These are phyloP conservation scores for Aphanocladium album DNA, from an alignment of 2,329 filamentous ascomycete genomes.

Conservation along the genomic window DNA sequence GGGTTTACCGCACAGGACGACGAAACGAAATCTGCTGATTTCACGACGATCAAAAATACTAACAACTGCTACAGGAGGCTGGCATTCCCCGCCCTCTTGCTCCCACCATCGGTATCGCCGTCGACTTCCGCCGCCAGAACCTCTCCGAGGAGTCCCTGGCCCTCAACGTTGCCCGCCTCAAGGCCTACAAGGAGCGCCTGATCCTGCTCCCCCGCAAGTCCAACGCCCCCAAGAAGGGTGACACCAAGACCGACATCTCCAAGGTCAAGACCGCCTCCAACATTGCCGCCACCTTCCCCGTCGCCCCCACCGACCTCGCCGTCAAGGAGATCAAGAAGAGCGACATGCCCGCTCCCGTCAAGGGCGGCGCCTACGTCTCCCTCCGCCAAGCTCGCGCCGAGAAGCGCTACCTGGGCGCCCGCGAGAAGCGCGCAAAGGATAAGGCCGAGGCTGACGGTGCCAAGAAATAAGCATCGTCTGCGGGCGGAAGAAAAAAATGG, in stretches of 20 bases:
- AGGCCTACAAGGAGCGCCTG: slow-evolving; percentile 93
- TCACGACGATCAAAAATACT: slow-evolving; percentile 18
- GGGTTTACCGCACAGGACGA: neutral
- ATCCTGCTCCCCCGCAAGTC: slow-evolving; percentile 97
- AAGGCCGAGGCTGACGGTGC: slow-evolving; percentile 77
- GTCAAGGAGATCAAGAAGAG: slow-evolving; percentile 75
- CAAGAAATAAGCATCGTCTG: slow-evolving; percentile 67
- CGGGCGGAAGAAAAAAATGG: slow-evolving; percentile 12
- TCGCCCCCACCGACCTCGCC: slow-evolving; percentile 61
- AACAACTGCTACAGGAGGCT: slow-evolving; percentile 66
- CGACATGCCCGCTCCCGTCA: slow-evolving; percentile 67
- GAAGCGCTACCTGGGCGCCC: slow-evolving; percentile 72
- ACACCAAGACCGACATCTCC: slow-evolving; percentile 75
- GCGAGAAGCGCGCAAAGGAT: slow-evolving; percentile 90
- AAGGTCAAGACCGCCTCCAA: slow-evolving; percentile 56
- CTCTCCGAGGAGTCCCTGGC: slow-evolving; percentile 91
- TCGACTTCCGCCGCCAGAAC: slow-evolving; percentile 96
- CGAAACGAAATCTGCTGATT: neutral
- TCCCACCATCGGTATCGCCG: slow-evolving; percentile 92
- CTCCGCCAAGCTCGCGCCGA: slow-evolving; percentile 82
- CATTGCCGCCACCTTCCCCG: slow-evolving; percentile 58
- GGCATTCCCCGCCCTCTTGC: slow-evolving; percentile 92
- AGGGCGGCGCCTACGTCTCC: slow-evolving; percentile 81
- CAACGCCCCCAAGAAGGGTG: slow-evolving; percentile 90
- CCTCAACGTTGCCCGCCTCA: slow-evolving; percentile 93